Evolutionary conservation across 225 moss, liverwort and hornwort genomes (phyloP).

Genomic region (Asterella californica): DNA sequence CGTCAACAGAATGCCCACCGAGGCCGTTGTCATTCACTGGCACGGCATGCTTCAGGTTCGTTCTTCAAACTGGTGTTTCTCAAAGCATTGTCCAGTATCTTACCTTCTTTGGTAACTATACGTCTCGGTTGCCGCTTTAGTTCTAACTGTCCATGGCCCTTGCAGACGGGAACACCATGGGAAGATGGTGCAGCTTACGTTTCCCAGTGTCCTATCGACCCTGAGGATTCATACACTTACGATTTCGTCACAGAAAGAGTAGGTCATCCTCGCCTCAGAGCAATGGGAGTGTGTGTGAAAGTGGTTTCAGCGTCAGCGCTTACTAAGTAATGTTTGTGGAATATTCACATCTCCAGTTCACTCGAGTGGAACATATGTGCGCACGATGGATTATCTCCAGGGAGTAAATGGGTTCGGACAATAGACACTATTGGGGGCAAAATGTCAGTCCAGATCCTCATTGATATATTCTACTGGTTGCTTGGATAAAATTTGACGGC

Average conservation of each 20-base stretch:
- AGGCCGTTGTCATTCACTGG: conserved; percentile 47
- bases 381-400: too few relatives aligned
- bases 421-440: not conserved
- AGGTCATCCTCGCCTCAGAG: conserved; percentile 2
- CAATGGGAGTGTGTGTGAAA: not conserved
- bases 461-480: too few relatives aligned
- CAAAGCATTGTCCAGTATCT: not conserved
- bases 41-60: conserved; percentile 38
- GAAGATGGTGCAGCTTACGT: conserved; percentile 42
- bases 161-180: conserved; percentile 42
- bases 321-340: not conserved
- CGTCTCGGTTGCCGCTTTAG: not conserved
- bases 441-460: not conserved
- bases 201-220: conserved; percentile 53
- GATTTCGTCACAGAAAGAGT: conserved; percentile 36
- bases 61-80: not conserved
- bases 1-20: conserved; percentile 37
- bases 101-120: not conserved
- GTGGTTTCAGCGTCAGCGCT: not conserved
- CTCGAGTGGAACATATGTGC: too few relatives aligned
- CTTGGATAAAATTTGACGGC: not conserved
- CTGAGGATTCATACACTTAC: conserved; percentile 51
- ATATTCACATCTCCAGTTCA: too few relatives aligned
- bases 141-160: not conserved
- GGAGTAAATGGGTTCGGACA: too few relatives aligned